Evolutionary conservation across 148 eudicot genomes (phyloP), one percentile per base, ranked within the genome.

Genomic region (Rhododendron ferrugineum): DNA sequence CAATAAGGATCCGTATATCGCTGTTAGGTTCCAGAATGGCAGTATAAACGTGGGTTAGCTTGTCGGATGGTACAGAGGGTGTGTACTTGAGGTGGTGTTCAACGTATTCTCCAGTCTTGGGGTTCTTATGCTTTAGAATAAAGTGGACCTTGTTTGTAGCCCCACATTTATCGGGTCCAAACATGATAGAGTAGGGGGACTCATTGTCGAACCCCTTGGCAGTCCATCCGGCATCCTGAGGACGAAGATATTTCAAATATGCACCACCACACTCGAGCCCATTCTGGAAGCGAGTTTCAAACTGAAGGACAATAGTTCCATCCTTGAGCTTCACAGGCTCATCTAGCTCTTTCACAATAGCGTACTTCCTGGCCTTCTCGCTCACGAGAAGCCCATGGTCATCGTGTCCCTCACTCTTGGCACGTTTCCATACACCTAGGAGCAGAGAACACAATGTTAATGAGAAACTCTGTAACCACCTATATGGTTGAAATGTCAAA

Each of bases 121-220:
- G 98, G 86, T 95, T 95, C 90, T 92, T 95, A 85, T 95, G 98
- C 88, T 95, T 95, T 75, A 95, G 82, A 81, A 97, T 97, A 83
- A 97, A 96, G 91, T 97, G 99, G 84, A 97, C 98, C 92, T 97
- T 97, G 92, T 97, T 97, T 42, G 99, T 97, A 52, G 92, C 88
- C 56, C 99, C 99, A 88, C 99, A 97, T 91, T 92, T 93, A 84
- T 95, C 98, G 26, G 98, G 98, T 81, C 98, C 98, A 90, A 95
- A 93, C 98, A 95, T 95, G 75, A 95, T 93, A 20, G 98, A 76
- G 88, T 93, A 95, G 5, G 98, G 98, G 37, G 96, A 92, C 42
- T 93, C 95, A 84, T 92, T 95, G 81, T 95, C 93, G 44, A 95
- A 95, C 82, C 89, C 95, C 88, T 95, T 94, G 22, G 97, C 83